Base-by-base conservation (phyloP, 306 rosid species). In the Malus sieversii region DNA sequence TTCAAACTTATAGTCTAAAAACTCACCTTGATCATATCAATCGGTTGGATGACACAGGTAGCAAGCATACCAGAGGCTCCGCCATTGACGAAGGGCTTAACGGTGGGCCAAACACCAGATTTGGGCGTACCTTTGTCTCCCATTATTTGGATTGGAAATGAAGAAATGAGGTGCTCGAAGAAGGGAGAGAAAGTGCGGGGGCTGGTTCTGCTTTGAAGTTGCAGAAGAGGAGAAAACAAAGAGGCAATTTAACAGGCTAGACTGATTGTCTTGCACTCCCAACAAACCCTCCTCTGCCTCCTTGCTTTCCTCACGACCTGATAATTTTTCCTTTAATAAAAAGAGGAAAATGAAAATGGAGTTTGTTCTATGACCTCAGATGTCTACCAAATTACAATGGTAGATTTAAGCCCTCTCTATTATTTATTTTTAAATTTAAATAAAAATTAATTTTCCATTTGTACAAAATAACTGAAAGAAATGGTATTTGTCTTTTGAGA, bases 1-100 rank as follows among this genome's bases (percentile, higher is more conserved):
- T 38, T 38, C 1, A 27, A 61, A 38, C 12, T 3, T 18, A 12
- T 4, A 15, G 30, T 1, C 22, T 0, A 67, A 66, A 71, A 66
- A 80, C 6, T n/a, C 46, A 92, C 99, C 99, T 96, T 96, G 86
- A 96, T 82, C 98, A 96, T 96, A 68, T 96, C 99, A 61, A 96
- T 73, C 79, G 99, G 99, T 51, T 96, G 99, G 73, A 96, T 92
- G 48, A 96, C 97, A 76, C 98, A 92, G 40, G 99, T 96, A 20
- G 99, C 98, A 68, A 96, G 99, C 99, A 96, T 92, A 63, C 99
- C 99, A 42, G 99, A 92, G 61, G 86, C 67, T 40, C 99, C 99
- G 13, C 99, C 99, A 88, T 96, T 96, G 79, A 90, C 84, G 78
- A 96, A 96, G 45, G 99, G 99, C 82, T 96, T 96, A 66, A 92